Evolutionary conservation across 2,329 filamentous ascomycete genomes (phyloP), one percentile per base, ranked within the genome.

Genomic region (Rosellinia necatrix): DNA sequence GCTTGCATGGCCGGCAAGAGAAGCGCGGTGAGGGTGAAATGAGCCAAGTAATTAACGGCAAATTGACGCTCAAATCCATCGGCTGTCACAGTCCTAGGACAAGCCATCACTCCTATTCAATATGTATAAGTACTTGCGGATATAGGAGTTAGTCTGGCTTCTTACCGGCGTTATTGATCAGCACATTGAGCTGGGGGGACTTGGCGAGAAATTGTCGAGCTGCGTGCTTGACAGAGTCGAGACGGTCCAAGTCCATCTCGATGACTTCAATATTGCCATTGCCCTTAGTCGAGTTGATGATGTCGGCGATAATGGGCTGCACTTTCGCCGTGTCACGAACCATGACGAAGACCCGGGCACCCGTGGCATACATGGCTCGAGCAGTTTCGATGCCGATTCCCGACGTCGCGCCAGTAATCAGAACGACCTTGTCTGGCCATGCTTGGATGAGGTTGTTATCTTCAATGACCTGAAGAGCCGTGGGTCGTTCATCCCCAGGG

Each of bases 1-100:
- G 69, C 58, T 1, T 80, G 68, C 7, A 81, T 60, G 0, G 72
- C 63, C 1, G 72, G 66, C 40, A 76, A 75, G 32, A 82, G 68
- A 0, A 81, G 72, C 27, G 79, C 70, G 61, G 80, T 77, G 12
- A 82, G 71, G 0, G 81, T 71, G 68, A 82, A 83, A 59, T 82
- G 78, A 2, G 68, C 72, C 1, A 83, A 67, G 60, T 83, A 75
- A 60, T 81, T 81, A 3, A 73, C 76, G 24, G 72, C 79, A 58
- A 82, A 76, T 52, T 82, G 79, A 0, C 63, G 65, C 56, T 83
- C 80, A 57, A 74, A 75, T 7, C 77, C 78, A 54, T 80, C 77
- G 6, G 56, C 56, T 0, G 75, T 79, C 41, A 44, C 19, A 29
- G 38, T 51, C 25, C 13, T 50, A 4, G 55, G 53, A 19, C 54